A percentile compares a stretch with the other conserved stretches of the same genome.
Conservation (phyloP, 805 yeast species). For the Yarrowia deformans region DNA sequence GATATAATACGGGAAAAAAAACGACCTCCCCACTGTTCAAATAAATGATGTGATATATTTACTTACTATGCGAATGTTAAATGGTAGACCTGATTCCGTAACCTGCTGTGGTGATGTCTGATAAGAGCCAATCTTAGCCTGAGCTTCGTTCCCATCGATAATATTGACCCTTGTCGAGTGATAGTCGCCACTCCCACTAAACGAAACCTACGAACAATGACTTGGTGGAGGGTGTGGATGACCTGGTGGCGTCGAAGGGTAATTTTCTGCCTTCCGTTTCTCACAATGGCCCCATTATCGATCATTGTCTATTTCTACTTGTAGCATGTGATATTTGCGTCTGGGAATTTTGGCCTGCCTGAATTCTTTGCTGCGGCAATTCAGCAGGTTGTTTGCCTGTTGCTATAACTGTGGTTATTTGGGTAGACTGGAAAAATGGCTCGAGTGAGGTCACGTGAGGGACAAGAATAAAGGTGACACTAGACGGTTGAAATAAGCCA, state of each 20-base stretch:
- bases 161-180: background rate
- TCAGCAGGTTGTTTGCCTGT: too few species aligned
- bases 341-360: background rate
- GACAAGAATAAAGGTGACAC: background rate
- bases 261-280: background rate
- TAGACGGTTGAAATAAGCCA: background rate
- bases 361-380: background rate
- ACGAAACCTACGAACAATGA: background rate
- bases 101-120: too few species aligned
- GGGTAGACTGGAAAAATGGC: too few species aligned
- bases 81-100: too few species aligned
- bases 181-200: conserved; percentile 22
- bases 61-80: too few species aligned
- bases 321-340: background rate
- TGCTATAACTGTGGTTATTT: too few species aligned
- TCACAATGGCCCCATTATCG: background rate
- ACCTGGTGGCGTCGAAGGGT: background rate
- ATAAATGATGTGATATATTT: conserved; percentile 5
- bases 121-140: too few species aligned
- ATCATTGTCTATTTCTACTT: background rate
- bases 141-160: too few species aligned
- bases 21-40: background rate
- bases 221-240: too few species aligned
- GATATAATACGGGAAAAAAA: background rate
- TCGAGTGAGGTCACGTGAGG: background rate